phyloP scores from a whole-genome alignment of 768 basidiomycete species.

The Lactarius deliciosus region DNA sequence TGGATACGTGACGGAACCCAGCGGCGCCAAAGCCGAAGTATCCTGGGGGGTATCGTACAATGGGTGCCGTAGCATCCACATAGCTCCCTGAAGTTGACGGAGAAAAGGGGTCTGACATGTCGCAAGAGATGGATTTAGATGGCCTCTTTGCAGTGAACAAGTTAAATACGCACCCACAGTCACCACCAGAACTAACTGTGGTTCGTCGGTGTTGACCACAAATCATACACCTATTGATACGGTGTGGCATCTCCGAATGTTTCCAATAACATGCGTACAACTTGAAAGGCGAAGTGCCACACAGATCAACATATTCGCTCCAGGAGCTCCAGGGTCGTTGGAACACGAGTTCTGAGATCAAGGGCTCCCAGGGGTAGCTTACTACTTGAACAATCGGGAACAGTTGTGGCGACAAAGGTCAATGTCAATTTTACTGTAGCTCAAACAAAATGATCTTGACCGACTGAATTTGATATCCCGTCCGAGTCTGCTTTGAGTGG shows the following conservation, averaged over 20 bases:
- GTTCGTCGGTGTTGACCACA: neutral
- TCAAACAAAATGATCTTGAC: too few species aligned
- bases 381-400: too few species aligned
- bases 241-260: neutral
- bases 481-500: too few species aligned
- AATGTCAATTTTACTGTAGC: too few species aligned
- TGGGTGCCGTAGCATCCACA: neutral
- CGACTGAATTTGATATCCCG: too few species aligned
- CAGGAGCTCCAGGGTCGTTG: neutral
- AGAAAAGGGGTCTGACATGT: neutral
- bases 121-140: neutral
- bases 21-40: slow-evolving; percentile 11
- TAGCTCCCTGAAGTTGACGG: neutral
- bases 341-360: neutral
- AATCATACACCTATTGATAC: neutral
- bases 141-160: neutral
- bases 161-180: neutral
- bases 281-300: neutral
- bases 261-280: neutral
- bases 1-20: slow-evolving; percentile 6
- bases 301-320: neutral
- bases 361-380: neutral
- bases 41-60: slow-evolving; percentile 1
- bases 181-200: neutral
- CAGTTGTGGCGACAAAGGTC: too few species aligned